Percentiles rank a stretch among this genome's conserved stretches.
These are phyloP conservation scores for Panicum virgatum DNA, from an alignment of 202 grass and related monocot species.

Conservation along the genomic window DNA sequence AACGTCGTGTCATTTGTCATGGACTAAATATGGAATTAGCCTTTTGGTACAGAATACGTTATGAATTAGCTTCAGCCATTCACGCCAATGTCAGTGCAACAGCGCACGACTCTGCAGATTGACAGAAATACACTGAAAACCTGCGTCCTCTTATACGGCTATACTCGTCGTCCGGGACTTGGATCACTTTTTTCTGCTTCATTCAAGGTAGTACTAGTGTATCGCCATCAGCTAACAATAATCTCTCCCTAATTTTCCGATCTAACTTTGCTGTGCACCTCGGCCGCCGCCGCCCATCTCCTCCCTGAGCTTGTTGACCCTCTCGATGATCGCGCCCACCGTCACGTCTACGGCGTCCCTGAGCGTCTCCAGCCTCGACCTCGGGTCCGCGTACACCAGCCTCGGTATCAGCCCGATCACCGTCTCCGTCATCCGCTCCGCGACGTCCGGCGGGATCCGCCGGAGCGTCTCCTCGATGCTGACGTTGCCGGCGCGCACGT, in stretches of 20 bases:
- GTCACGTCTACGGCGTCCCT: slow-evolving; percentile 65
- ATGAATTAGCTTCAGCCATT: too few species aligned
- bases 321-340: slow-evolving; percentile 47
- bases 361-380: slow-evolving; percentile 50
- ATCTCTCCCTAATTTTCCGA: not conserved
- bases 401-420: slow-evolving; percentile 54
- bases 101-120: too few species aligned
- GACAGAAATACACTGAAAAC: too few species aligned
- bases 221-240: not conserved
- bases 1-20: too few species aligned
- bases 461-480: slow-evolving; percentile 62
- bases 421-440: slow-evolving; percentile 55
- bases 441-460: slow-evolving; percentile 41
- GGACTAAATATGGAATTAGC: too few species aligned
- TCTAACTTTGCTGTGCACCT: not conserved
- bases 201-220: too few species aligned
- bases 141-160: too few species aligned
- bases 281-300: not conserved
- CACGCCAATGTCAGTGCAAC: too few species aligned
- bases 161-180: too few species aligned
- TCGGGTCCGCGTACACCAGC: slow-evolving; percentile 67
- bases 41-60: too few species aligned
- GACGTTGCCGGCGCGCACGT: slow-evolving; percentile 48
- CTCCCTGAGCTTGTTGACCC: slow-evolving; percentile 37
- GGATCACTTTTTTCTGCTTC: too few species aligned